These are phyloP conservation scores for Apocynum venetum DNA, from an alignment of 257 asterid species.

Conservation along the genomic window DNA sequence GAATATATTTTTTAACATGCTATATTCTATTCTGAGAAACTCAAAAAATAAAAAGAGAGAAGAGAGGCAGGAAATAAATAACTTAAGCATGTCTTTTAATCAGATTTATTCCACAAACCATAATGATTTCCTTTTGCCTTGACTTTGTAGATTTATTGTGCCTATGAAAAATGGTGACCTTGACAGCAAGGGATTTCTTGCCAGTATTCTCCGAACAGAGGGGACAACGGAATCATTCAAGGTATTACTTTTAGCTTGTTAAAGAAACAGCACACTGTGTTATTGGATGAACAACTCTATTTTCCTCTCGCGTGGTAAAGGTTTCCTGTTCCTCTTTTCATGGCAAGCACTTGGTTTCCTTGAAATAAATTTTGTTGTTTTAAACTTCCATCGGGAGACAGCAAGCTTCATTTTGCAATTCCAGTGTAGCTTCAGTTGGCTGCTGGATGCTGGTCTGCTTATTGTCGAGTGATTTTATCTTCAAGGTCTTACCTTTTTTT, in stretches of 20 bases:
- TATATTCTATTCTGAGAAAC: not conserved
- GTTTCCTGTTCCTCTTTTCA: too few species aligned
- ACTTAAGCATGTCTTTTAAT: not conserved
- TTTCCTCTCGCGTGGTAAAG: not conserved
- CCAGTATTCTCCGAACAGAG: slow-evolving; percentile 45
- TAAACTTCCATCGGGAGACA: not conserved
- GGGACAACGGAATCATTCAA: slow-evolving; percentile 85
- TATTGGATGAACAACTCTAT: not conserved
- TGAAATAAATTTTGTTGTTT: not conserved
- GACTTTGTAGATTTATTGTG: slow-evolving; percentile 51
- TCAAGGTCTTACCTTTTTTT: not conserved
- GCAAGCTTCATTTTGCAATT: not conserved
- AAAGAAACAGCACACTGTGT: not conserved
- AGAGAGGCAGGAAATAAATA: not conserved
- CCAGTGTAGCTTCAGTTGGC: not conserved
- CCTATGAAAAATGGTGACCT: slow-evolving; percentile 90
- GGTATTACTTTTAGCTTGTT: slow-evolving; percentile 32
- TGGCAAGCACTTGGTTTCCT: too few species aligned
- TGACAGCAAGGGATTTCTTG: slow-evolving; percentile 72
- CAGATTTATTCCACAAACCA: not conserved
- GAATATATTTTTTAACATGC: not conserved
- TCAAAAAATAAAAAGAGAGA: not conserved
- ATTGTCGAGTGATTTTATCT: not conserved
- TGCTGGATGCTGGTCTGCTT: not conserved
- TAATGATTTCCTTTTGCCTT: slow-evolving; percentile 8